phyloP scores from a whole-genome alignment of 2,329 filamentous ascomycete species.

The Fusarium foetens region DNA sequence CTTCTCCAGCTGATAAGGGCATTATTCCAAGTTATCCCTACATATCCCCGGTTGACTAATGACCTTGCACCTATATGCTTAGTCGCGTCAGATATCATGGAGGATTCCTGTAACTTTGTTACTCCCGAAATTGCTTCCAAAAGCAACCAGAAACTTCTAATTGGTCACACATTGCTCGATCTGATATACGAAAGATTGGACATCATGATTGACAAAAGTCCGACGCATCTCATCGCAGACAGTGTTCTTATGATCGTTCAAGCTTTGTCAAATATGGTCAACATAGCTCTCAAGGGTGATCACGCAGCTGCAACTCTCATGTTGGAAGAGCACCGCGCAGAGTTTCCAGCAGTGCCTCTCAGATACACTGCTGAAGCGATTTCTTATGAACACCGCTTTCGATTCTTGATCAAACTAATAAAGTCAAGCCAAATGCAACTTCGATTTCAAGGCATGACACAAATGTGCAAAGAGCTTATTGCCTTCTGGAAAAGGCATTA shows the following conservation, averaged over 20 bases:
- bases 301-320: constrained; percentile 49
- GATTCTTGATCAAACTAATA: constrained; percentile 75
- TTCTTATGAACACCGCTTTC: constrained; percentile 74
- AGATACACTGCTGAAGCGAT: constrained; percentile 61
- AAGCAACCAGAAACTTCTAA: constrained; percentile 49
- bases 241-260: constrained; percentile 53
- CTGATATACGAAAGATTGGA: constrained; percentile 56
- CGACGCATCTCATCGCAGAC: constrained; percentile 62
- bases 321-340: constrained; percentile 40
- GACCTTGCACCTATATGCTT: constrained; percentile 53
- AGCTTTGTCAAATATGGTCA: constrained; percentile 58
- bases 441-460: constrained; percentile 80
- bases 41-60: constrained; percentile 60
- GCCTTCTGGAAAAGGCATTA: constrained; percentile 69
- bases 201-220: constrained; percentile 64
- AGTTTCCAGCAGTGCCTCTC: constrained; percentile 51
- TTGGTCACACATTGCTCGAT: constrained; percentile 57
- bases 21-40: constrained; percentile 54
- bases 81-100: constrained; percentile 48
- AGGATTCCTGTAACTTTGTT: constrained; percentile 44
- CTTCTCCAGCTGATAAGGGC: constrained; percentile 57
- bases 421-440: constrained; percentile 91
- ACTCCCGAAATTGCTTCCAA: constrained; percentile 34
- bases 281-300: constrained; percentile 52
- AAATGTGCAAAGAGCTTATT: constrained; percentile 77